Conservation (phyloP, 306 rosid species). For the Prunus dulcis region DNA sequence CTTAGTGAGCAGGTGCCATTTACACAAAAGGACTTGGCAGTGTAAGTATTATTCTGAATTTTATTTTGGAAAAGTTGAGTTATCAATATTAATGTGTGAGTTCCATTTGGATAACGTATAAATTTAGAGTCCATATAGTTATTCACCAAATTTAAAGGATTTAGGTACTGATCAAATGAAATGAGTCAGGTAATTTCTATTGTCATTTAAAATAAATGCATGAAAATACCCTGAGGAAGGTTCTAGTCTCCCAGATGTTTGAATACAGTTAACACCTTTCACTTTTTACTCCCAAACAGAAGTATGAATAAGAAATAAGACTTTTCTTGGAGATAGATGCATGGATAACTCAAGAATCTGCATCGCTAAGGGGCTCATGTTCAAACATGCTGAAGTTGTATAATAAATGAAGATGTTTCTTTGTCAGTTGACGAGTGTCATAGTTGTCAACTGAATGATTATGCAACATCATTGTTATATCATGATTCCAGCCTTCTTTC, state of each 20-base stretch:
- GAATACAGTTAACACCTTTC: neutral
- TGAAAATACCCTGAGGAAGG: neutral
- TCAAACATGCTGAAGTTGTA: neutral
- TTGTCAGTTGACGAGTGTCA: neutral
- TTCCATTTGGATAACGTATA: neutral
- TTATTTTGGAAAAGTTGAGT: conserved; percentile 13
- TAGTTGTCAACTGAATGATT: neutral
- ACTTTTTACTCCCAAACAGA: neutral
- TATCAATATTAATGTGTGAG: neutral
- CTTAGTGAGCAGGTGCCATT: conserved; percentile 85
- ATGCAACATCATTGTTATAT: neutral
- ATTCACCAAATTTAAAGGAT: neutral
- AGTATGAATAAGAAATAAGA: neutral
- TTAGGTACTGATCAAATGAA: neutral
- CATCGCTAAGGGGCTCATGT: neutral
- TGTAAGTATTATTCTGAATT: conserved; percentile 56
- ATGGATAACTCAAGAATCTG: neutral
- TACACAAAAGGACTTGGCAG: conserved; percentile 51
- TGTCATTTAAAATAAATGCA: neutral
- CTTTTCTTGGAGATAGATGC: neutral
- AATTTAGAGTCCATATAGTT: neutral
- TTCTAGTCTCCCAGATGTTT: neutral
- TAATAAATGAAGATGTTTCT: neutral
- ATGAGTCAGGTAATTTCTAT: neutral
- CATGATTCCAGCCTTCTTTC: neutral